Base-by-base conservation (phyloP, 306 rosid genomes). In the Fagus crenata region DNA sequence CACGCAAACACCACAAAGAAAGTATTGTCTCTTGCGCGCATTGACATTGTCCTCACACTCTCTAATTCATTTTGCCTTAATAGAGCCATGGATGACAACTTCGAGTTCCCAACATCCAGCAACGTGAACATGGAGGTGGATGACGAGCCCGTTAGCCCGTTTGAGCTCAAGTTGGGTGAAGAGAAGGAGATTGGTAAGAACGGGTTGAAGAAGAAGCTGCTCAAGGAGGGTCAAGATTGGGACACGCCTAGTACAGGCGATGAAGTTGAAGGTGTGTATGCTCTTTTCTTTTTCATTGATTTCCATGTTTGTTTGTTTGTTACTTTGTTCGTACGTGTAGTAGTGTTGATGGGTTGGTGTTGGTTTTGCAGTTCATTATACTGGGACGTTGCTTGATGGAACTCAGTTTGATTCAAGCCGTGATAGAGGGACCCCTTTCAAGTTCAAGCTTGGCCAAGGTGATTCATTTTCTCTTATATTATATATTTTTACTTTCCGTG, bases 391-490 rank as follows among this genome's bases (percentile, higher is more conserved):
- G 80, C 84, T 88, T 49, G 98, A 93, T 68, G 96, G 98, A 22
- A 88, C 98, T 28, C 69, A 87, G 75, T 93, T 93, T 55, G 96
- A 93, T 80, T 91, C 95, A 0, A 93, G 96, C 83, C 96, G 92
- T 46, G 96, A 88, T 35, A 87, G 92, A 67, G 91, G 89, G 6
- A 89, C 90, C 1, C 83, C 96, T n/a, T 91, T 89, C 81, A 88
- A 84, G 84, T 89, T 93, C 80, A 89, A 85, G 75, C 96, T 91
- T 54, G 96, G 96, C 17, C 90, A 86, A 84, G 96, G 96, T 90
- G 17, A 74, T 61, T 53, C 8, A 1, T 11, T 28, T 31, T 28
- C 32, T 22, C 28, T 22, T 22, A 22, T 22, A 22, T 22, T 22
- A 22, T 22, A 22, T 22, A 22, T 22, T 22, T 22, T 22, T 22